A percentile compares a stretch with the other conserved stretches of the same genome.
These are phyloP conservation scores for Guillardia theta DNA, from an alignment of 78 protist genomes.

Conservation along the genomic window DNA sequence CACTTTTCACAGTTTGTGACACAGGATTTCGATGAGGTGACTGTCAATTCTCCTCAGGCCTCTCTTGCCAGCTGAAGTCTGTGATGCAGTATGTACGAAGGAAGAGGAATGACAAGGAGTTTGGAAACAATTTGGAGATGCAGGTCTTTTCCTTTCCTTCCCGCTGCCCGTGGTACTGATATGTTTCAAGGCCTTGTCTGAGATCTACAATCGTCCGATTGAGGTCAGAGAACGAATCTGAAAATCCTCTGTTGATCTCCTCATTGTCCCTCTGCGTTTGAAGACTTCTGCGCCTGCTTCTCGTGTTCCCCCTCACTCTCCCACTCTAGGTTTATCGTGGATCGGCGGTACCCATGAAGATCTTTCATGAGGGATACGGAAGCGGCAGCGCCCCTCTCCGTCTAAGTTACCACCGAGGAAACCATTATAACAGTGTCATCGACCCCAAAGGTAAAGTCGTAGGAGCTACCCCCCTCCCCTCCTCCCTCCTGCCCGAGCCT, in stretches of 20 bases:
- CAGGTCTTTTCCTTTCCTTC: conserved; percentile 47
- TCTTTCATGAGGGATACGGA: not conserved
- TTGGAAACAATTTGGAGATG: conserved; percentile 75
- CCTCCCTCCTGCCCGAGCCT: too few species aligned
- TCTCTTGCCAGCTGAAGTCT: not conserved
- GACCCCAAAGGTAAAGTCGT: not conserved
- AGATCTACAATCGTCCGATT: conserved; percentile 69
- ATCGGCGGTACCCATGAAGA: not conserved
- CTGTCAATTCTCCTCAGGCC: not conserved
- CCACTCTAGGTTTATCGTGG: not conserved
- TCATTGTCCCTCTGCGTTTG: not conserved
- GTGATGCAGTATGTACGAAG: conserved; percentile 49
- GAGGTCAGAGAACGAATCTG: conserved; percentile 28
- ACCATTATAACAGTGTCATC: conserved; percentile 19
- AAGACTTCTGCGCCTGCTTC: not conserved
- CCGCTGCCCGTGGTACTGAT: not conserved
- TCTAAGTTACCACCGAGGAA: not conserved
- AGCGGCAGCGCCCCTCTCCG: not conserved
- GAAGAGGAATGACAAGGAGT: conserved; percentile 55
- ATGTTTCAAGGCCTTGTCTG: conserved; percentile 56
- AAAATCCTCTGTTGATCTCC: not conserved
- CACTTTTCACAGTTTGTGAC: conserved; percentile 74
- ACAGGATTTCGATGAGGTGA: conserved; percentile 59
- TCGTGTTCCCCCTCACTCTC: not conserved
- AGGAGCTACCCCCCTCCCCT: too few species aligned